Conservation (phyloP, 1,139 yeast genomes). For the Blastobotrys apis region DNA sequence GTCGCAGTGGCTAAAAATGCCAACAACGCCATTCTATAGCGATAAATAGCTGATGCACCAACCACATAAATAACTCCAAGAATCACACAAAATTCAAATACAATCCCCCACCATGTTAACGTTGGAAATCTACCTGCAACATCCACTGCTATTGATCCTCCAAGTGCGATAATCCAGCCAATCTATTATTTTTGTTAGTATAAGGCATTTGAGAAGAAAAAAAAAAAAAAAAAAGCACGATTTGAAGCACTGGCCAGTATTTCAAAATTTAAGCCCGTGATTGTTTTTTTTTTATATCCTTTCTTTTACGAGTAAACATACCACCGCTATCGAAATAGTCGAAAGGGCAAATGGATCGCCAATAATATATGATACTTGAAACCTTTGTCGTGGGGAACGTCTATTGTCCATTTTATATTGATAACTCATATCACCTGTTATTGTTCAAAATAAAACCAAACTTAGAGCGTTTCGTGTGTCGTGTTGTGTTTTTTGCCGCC, state of each 20-base stretch:
- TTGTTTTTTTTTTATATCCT: too few relatives aligned
- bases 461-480: too few relatives aligned
- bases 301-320: background rate
- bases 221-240: too few relatives aligned
- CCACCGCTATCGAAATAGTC: slow-evolving; percentile 33
- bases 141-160: slow-evolving; percentile 61
- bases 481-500: background rate
- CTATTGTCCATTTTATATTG: slow-evolving; percentile 10
- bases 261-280: too few relatives aligned
- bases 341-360: slow-evolving; percentile 42
- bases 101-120: slow-evolving; percentile 98
- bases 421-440: background rate
- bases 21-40: slow-evolving; percentile 59
- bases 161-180: slow-evolving; percentile 80
- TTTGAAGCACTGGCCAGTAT: too few relatives aligned
- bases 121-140: slow-evolving; percentile 53
- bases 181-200: too few relatives aligned
- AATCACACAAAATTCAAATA: slow-evolving; percentile 65
- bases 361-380: slow-evolving; percentile 26
- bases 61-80: slow-evolving; percentile 55
- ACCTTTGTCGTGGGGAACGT: slow-evolving; percentile 14
- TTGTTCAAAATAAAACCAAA: too few relatives aligned
- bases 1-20: slow-evolving; percentile 62
- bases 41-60: slow-evolving; percentile 62
- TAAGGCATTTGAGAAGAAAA: too few relatives aligned